A percentile compares a stretch with the other conserved stretches of the same genome.
Conservation (phyloP, 192 early-diverging fungal genomes). For the Umbelopsis ramanniana region DNA sequence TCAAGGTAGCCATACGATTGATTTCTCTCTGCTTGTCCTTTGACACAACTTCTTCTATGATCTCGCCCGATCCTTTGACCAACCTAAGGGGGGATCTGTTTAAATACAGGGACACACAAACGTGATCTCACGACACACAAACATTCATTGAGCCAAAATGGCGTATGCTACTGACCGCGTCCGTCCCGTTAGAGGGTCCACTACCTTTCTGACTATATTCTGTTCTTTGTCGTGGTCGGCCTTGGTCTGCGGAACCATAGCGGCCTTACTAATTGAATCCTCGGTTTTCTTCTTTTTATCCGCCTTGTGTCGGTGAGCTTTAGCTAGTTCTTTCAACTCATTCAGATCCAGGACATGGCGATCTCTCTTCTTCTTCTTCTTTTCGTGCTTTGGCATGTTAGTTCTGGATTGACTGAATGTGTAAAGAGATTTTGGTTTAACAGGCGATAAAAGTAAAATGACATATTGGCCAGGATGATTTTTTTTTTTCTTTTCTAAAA, state of each 20-base stretch:
- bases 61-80: slow-evolving; percentile 56
- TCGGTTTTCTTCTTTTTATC: slow-evolving; percentile 13
- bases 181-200: slow-evolving; percentile 55
- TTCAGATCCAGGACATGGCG: background rate
- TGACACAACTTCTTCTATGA: slow-evolving; percentile 54
- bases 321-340: slow-evolving; percentile 25
- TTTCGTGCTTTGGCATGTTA: slow-evolving; percentile 15
- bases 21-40: slow-evolving; percentile 51
- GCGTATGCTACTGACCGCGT: slow-evolving; percentile 40
- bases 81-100: slow-evolving; percentile 31
- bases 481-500: too few species aligned
- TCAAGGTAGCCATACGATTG: slow-evolving; percentile 49
- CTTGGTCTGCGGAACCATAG: slow-evolving; percentile 49
- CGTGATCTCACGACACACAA: background rate
- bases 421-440: too few species aligned
- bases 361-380: slow-evolving; percentile 12
- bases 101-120: background rate
- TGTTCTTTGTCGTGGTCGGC: slow-evolving; percentile 50
- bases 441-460: too few species aligned
- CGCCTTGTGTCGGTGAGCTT: slow-evolving; percentile 24
- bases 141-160: background rate
- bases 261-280: background rate
- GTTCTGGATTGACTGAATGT: too few species aligned
- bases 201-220: slow-evolving; percentile 42
- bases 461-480: too few species aligned